Evolutionary conservation across 2,329 filamentous ascomycete genomes (phyloP).

Genomic region (Alternaria brassicae): DNA sequence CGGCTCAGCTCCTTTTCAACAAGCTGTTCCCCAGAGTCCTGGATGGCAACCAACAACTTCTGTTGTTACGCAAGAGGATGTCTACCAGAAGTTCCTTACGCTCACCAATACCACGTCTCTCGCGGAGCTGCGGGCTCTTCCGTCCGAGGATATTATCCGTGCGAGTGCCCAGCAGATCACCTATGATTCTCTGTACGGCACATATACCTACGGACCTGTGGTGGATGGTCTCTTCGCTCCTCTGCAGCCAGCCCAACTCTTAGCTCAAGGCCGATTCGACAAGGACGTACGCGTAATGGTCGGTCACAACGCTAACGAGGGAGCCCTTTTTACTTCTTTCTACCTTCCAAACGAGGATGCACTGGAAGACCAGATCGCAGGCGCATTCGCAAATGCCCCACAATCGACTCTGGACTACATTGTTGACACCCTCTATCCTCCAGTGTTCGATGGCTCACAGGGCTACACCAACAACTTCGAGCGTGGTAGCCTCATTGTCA

Average conservation of each 20-base stretch:
- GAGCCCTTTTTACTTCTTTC: constrained; percentile 53
- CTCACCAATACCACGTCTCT: constrained; percentile 45
- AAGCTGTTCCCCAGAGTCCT: constrained; percentile 50
- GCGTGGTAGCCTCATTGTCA: constrained; percentile 52
- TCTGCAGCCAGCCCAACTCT: constrained; percentile 42
- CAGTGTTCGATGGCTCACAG: constrained; percentile 56
- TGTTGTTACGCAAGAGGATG: constrained; percentile 37
- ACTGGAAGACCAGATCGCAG: constrained; percentile 35
- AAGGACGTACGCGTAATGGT: constrained; percentile 46
- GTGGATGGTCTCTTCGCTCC: constrained; percentile 47
- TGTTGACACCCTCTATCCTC: constrained; percentile 57
- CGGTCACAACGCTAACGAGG: constrained; percentile 56
- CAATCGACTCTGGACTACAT: constrained; percentile 52
- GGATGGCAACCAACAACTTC: constrained; percentile 49
- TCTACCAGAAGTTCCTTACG: constrained; percentile 40
- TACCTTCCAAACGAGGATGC: constrained; percentile 44
- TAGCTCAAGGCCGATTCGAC: constrained; percentile 49
- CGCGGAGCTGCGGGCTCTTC: constrained; percentile 42
- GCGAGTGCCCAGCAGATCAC: constrained; percentile 45
- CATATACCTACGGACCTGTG: constrained; percentile 43
- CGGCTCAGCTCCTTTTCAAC: constrained; percentile 50
- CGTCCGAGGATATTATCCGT: constrained; percentile 41
- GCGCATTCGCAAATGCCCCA: constrained; percentile 41
- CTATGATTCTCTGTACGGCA: constrained; percentile 44
- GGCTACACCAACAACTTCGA: constrained; percentile 56